Evolutionary conservation across 129 eudicot genomes (phyloP).

Genomic region (Helichrysum umbraculigerum): DNA sequence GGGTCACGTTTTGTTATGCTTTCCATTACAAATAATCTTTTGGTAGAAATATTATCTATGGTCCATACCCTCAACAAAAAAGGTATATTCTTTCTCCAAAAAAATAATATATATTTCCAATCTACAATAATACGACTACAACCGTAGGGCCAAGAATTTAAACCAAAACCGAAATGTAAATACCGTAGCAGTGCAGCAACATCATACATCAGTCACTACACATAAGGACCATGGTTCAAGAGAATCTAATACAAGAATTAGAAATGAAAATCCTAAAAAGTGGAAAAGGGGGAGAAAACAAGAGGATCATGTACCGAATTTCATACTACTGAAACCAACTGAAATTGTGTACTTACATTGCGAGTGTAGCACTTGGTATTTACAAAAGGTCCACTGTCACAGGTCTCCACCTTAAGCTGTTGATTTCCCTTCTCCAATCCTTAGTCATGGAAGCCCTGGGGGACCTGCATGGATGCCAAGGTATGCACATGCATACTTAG

Average conservation of each 20-base stretch:
- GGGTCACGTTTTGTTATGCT: not conserved
- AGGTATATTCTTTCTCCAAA: not conserved
- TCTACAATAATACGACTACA: no score
- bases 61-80: not conserved
- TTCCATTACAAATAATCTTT: not conserved
- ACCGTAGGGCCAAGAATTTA: not conserved
- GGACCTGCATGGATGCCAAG: slow-evolving; percentile 11
- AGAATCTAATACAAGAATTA: not conserved
- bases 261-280: not conserved
- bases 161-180: not conserved
- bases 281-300: not conserved
- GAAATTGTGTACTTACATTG: not conserved
- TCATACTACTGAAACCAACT: slow-evolving; percentile 2
- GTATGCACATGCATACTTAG: not conserved
- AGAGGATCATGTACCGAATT: not conserved
- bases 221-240: not conserved
- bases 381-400: not conserved
- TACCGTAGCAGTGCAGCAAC: not conserved
- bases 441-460: slow-evolving; percentile 19
- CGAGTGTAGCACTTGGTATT: not conserved
- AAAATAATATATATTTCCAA: no score
- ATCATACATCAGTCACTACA: not conserved
- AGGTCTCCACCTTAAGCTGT: slow-evolving; percentile 4
- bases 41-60: not conserved
- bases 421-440: slow-evolving; percentile 8